Percentiles rank a stretch among this genome's conserved stretches.
Conservation (phyloP, 2,329 filamentous ascomycete genomes). For the Botrytis squamosa region DNA sequence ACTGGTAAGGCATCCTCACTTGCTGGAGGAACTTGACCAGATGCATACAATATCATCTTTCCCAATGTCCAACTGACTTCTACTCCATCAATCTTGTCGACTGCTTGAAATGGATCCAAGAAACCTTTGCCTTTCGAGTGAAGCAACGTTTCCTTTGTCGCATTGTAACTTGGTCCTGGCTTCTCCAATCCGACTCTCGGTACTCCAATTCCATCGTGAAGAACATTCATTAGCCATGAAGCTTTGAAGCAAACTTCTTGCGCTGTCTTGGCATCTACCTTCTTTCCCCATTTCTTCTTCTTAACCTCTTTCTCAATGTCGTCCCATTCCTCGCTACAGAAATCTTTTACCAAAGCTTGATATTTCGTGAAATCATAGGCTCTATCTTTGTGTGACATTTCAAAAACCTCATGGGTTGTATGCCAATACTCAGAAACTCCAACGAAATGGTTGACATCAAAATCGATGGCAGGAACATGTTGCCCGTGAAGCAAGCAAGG, state of each 20-base stretch:
- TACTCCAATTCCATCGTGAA: constrained; percentile 94
- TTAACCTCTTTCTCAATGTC: constrained; percentile 67
- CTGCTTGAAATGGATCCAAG: constrained; percentile 82
- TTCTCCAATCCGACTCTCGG: constrained; percentile 79
- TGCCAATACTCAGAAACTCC: constrained; percentile 99
- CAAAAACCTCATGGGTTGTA: constrained; percentile 92
- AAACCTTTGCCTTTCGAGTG: constrained; percentile 73
- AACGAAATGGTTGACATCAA: constrained; percentile 95
- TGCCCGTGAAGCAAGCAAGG: constrained; percentile 90
- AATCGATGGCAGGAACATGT: constrained; percentile 93
- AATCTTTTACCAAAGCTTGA: constrained; percentile 78
- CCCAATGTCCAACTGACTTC: constrained; percentile 98
- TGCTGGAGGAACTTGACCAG: constrained; percentile 75
- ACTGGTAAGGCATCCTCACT: constrained; percentile 67
- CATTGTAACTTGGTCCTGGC: constrained; percentile 58
- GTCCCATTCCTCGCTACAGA: constrained; percentile 82
- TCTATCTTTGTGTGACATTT: constrained; percentile 69
- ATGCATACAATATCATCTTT: constrained; percentile 93
- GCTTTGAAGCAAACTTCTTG: constrained; percentile 95
- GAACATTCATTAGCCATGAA: constrained; percentile 93
- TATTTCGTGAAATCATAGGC: constrained; percentile 90
- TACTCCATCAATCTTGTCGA: constrained; percentile 85
- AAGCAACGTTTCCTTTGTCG: constrained; percentile 67
- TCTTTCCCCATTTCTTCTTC: constrained; percentile 70
- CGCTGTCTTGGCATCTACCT: constrained; percentile 70